These are phyloP conservation scores for Diversispora eburnea DNA, from an alignment of 192 early-diverging fungal genomes.

Conservation along the genomic window DNA sequence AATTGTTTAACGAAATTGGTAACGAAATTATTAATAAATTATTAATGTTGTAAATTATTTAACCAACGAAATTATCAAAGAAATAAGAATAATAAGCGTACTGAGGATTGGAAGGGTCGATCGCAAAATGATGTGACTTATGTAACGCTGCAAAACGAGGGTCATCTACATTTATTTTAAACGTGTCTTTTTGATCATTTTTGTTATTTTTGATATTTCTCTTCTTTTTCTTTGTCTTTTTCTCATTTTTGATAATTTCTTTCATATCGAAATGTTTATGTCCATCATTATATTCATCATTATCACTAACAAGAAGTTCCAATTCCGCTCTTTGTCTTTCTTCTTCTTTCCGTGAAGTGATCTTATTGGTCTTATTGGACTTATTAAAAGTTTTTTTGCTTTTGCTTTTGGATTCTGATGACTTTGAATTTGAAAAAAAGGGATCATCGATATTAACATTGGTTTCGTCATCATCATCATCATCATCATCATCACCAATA, in stretches of 20 bases:
- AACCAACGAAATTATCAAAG: neutral
- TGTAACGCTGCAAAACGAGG: constrained; percentile 79
- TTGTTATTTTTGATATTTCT: constrained; percentile 55
- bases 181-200: constrained; percentile 67
- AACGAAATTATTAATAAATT: neutral
- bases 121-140: constrained; percentile 84
- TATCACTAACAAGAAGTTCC: constrained; percentile 76
- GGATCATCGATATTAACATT: neutral
- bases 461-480: constrained; percentile 46
- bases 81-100: constrained; percentile 39
- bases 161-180: constrained; percentile 82
- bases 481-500: constrained; percentile 20
- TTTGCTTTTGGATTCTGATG: constrained; percentile 32
- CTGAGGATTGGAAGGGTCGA: constrained; percentile 93
- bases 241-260: constrained; percentile 82
- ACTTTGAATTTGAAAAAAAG: constrained; percentile 43
- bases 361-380: constrained; percentile 20
- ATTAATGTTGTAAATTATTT: too few species aligned
- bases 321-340: constrained; percentile 72
- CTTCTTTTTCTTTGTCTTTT: constrained; percentile 74
- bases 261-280: constrained; percentile 85
- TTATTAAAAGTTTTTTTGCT: constrained; percentile 56
- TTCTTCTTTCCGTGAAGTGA: constrained; percentile 38
- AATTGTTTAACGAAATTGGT: neutral
- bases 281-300: constrained; percentile 42